Evolutionary conservation across 2,329 filamentous ascomycete genomes (phyloP), one percentile per base, ranked within the genome.

Genomic region (Alternaria panax): DNA sequence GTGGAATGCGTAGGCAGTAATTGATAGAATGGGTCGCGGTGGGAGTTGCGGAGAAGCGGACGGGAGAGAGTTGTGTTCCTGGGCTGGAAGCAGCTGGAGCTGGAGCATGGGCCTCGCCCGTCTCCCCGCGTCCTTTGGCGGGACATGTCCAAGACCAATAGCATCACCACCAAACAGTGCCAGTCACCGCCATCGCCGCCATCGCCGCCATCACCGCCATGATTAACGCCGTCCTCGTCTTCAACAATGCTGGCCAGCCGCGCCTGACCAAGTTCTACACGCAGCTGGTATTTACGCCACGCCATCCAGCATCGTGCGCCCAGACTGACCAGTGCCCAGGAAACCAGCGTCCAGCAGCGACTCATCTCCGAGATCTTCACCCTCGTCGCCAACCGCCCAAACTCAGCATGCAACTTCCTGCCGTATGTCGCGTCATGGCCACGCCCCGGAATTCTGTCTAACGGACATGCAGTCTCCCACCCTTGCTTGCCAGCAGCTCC

Each of bases 151-250:
- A 27, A 40, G 16, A 34, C 38, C 51, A 55, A 41, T 16, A 41
- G 30, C 22, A 32, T 16, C n/a, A 36, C 16, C 45, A 38, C 36
- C 27, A 48, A 52, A 16, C n/a, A n/a, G n/a, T n/a, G n/a, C n/a
- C n/a, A n/a, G n/a, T n/a, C n/a, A n/a, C n/a, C n/a, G n/a, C n/a
- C n/a, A n/a, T n/a, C n/a, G n/a, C n/a, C n/a, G n/a, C n/a, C n/a
- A n/a, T n/a, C n/a, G n/a, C n/a, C n/a, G n/a, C 8, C 30, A 42
- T 46, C 43, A 46, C 30, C 63, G 63, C 58, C 69, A 99, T 99
- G 95, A 98, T 99, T 80, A 99, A 97, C 84, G 95, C 96, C 30
- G 94, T 99, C 63, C 85, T 99, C 67, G 94, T 99, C 78, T 99
- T 99, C 85, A 99, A 99, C 76, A 97, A 97, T 83, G 92, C 94